Conservation (phyloP, 768 basidiomycete species). For the Tulasnella sp. region DNA sequence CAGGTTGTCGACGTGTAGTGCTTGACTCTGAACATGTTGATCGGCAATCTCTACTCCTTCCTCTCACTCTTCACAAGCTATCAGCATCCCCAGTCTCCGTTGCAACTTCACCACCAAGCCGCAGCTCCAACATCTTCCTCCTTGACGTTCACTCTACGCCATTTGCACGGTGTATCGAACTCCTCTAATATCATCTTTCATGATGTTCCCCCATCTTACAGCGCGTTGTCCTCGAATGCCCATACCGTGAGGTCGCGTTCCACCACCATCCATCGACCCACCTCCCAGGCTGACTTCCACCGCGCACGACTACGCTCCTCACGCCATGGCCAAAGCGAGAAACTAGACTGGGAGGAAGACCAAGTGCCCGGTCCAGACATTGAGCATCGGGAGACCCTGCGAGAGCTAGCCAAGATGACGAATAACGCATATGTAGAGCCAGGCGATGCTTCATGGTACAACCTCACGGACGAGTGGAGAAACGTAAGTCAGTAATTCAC, state of each 20-base stretch:
- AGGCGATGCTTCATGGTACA: constrained; percentile 9
- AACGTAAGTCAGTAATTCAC: not conserved
- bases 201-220: not conserved
- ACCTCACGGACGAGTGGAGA: constrained; percentile 13
- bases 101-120: not conserved
- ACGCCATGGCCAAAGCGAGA: not conserved
- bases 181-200: constrained; percentile 11
- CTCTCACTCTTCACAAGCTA: too few species aligned
- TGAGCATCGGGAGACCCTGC: constrained; percentile 56
- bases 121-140: not conserved
- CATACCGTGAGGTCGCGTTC: constrained; percentile 4
- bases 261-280: constrained; percentile 1
- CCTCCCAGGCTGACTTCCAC: constrained; percentile 6
- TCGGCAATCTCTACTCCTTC: too few species aligned
- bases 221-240: not conserved
- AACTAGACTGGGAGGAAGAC: constrained; percentile 48
- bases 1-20: too few species aligned
- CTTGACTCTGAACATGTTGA: too few species aligned
- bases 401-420: constrained; percentile 80
- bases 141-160: constrained; percentile 11
- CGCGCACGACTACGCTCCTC: constrained; percentile 2
- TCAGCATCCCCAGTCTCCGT: not conserved
- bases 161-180: constrained; percentile 9
- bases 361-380: constrained; percentile 64
- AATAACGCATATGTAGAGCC: constrained; percentile 58